These are phyloP conservation scores for Phytophthora quininea DNA, from an alignment of 352 stramenopile species.

Conservation along the genomic window DNA sequence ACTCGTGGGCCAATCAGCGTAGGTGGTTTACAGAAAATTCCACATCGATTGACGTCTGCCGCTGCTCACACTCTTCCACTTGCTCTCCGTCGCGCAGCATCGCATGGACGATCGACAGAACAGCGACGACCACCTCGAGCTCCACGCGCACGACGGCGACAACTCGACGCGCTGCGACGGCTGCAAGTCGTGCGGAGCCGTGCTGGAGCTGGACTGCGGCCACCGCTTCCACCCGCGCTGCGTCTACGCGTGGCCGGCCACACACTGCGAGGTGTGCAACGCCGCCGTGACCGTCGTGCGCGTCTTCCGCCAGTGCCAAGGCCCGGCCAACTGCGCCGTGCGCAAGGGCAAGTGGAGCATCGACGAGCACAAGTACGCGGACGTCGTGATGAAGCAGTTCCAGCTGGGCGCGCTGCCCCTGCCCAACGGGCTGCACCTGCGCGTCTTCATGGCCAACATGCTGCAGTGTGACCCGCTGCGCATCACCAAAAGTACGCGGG, in stretches of 20 bases:
- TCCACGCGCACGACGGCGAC: constrained; percentile 18
- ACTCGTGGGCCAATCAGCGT: too few relatives aligned
- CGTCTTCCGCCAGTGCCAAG: constrained; percentile 59
- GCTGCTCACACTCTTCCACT: not conserved
- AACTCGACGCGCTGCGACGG: constrained; percentile 70
- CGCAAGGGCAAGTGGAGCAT: constrained; percentile 82
- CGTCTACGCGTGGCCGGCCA: constrained; percentile 72
- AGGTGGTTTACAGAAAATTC: too few relatives aligned
- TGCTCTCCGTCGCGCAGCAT: not conserved
- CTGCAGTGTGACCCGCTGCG: constrained; percentile 84
- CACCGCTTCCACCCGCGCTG: constrained; percentile 82
- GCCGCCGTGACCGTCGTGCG: constrained; percentile 43
- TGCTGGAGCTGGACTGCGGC: constrained; percentile 74
- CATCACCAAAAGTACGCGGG: constrained; percentile 84
- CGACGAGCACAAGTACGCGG: constrained; percentile 81
- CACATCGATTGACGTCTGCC: too few relatives aligned
- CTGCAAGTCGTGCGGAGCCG: constrained; percentile 73
- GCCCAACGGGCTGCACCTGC: constrained; percentile 69
- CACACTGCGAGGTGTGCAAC: constrained; percentile 69
- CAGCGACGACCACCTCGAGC: not conserved
- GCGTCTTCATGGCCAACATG: constrained; percentile 75
- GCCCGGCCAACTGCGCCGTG: constrained; percentile 45
- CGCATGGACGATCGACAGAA: constrained; percentile 4
- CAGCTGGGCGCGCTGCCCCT: constrained; percentile 73
- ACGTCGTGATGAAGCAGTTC: constrained; percentile 87